phyloP scores from a whole-genome alignment of 2,329 filamentous ascomycete genomes.

The Aspergillus pseudoviridinutans region DNA sequence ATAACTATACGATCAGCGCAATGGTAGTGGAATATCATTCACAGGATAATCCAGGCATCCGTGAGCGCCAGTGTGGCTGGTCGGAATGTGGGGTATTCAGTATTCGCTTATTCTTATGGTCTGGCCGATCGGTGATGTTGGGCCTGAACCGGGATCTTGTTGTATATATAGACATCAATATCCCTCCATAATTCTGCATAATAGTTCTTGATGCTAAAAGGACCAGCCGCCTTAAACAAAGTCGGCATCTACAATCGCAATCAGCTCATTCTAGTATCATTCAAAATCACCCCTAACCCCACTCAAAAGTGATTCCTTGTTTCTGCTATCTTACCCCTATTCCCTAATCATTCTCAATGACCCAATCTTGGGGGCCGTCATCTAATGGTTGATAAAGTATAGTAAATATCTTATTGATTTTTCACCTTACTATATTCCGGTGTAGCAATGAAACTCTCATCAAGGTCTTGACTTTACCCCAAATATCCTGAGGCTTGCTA shows the following conservation, averaged over 20 bases:
- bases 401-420: no score
- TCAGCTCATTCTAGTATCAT: not conserved
- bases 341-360: no score
- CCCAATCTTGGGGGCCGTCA: no score
- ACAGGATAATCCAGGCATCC: not conserved
- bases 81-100: not conserved
- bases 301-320: no score
- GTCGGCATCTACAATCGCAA: constrained; percentile 21
- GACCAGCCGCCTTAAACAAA: constrained; percentile 25
- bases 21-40: not conserved
- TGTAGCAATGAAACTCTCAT: no score
- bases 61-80: not conserved
- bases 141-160: not conserved
- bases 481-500: no score
- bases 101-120: not conserved
- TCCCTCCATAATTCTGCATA: not conserved
- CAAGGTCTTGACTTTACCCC: no score
- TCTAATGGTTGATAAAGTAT: not conserved
- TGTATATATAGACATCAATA: not conserved
- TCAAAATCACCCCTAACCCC: no score
- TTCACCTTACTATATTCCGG: no score
- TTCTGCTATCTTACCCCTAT: no score
- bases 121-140: not conserved
- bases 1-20: not conserved
- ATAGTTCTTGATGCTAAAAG: constrained; percentile 17